Evolutionary conservation across 2,329 filamentous ascomycete genomes (phyloP).

Genomic region (Davidsoniella eucalypti): DNA sequence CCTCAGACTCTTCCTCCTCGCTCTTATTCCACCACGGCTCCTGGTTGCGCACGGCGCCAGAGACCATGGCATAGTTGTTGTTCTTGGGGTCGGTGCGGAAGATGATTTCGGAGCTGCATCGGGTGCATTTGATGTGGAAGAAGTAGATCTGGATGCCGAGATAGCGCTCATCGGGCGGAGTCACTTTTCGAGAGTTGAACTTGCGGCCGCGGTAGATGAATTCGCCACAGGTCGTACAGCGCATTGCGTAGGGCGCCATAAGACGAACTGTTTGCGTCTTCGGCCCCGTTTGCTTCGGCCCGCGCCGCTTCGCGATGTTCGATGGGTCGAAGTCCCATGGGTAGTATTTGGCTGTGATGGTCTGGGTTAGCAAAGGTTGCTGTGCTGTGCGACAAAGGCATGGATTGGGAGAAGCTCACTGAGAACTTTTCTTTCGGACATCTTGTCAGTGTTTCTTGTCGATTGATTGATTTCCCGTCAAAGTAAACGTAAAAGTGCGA

Average conservation of each 20-base stretch:
- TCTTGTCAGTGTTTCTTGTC: constrained; percentile 24
- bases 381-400: neutral
- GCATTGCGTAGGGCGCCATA: constrained; percentile 41
- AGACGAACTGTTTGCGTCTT: constrained; percentile 75
- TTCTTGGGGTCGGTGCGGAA: constrained; percentile 93
- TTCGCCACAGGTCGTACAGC: constrained; percentile 39
- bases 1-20: constrained; percentile 62
- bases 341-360: constrained; percentile 32
- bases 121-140: constrained; percentile 69
- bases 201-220: constrained; percentile 89
- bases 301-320: constrained; percentile 54
- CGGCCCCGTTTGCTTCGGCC: constrained; percentile 55
- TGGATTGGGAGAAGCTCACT: constrained; percentile 19
- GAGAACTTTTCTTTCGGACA: constrained; percentile 79
- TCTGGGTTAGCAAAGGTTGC: constrained; percentile 5
- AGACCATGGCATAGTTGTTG: constrained; percentile 70
- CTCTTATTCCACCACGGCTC: constrained; percentile 63
- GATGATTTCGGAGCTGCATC: constrained; percentile 73
- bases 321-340: constrained; percentile 81
- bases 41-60: constrained; percentile 79
- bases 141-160: constrained; percentile 72
- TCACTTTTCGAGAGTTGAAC: constrained; percentile 92
- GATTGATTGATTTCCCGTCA: neutral
- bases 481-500: too few species aligned
- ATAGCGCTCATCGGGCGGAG: constrained; percentile 73